Base-by-base conservation (phyloP, 495 filamentous ascomycete species). In the Tuber brumale region DNA sequence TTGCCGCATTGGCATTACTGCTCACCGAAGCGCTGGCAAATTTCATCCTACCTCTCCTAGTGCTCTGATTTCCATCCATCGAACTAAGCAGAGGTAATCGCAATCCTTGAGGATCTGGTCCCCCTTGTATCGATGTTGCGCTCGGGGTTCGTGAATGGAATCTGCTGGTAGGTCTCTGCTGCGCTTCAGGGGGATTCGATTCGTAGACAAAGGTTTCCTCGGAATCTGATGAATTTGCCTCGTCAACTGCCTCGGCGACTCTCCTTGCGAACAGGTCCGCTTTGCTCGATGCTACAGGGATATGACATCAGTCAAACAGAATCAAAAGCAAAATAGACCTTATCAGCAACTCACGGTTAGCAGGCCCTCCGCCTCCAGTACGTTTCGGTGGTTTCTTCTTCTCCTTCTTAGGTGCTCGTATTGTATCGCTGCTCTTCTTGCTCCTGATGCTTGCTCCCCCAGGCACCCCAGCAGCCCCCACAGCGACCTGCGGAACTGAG, bases 181-280 rank as follows among this genome's bases (percentile, higher is more conserved):
- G 71, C 37, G 87, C 87, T 78, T 98, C 95, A 18, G 93, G 93
- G 18, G 96, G 95, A 83, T 99, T 99, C 16, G 95, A 99, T 85
- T 99, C 95, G 85, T 99, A 99, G 5, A 99, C 95, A 84, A 98
- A 99, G 0, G 96, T 98, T 84, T 97, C 96, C 79, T 97, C 95
- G 3, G 96, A 98, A 82, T 97, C 95, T 23, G 94, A 97, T 12
- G 95, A 95, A 84, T 97, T 92, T 57, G 93, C 93, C 80, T 90
- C 89, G 84, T 97, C 94, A 69, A 98, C 93, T 6, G 95, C 94
- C 83, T 91, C 97, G 48, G 95, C 96, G 48, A 99, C 92, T 85
- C 95, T 97, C 73, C 93, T 92, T 85, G 97, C 95, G 84, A 99
- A 99, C 70, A 99, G 93, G 84, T 99, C 95, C 78, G 96, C 94